Base-by-base conservation (phyloP, 2,329 filamentous ascomycete genomes). In the Scolecobasidium constrictum region DNA sequence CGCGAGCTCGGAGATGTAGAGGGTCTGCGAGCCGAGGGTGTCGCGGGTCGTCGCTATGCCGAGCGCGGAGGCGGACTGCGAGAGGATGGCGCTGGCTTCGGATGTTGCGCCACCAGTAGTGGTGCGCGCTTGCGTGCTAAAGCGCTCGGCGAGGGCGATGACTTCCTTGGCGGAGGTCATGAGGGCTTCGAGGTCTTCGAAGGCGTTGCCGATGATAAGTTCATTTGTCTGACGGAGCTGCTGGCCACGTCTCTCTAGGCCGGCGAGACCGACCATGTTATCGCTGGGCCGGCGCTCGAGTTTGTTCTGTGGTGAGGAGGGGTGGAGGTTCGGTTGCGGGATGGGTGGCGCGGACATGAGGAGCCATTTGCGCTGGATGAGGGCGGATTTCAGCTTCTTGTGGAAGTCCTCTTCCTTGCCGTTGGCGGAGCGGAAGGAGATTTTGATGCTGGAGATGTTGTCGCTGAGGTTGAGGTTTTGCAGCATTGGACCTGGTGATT, bases 81-180 rank as follows among this genome's bases (percentile, higher is more conserved):
- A 85, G 6, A 93, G 71, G 2, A 94, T 68, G 6, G 77, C 78
- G 51, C 74, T 83, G 9, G 86, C 78, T 58, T 92, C 86, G 1
- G 76, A 72, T 4, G 72, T 77, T 12, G 68, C 37, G 17, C 73
- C 75, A 16, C 68, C 64, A n/a, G 26, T 31, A n/a, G 26, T 31
- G n/a, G 9, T 31, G 45, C 69, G 68, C 1, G 70, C 68, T 55
- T 88, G 83, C 11, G 77, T 71, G 2, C 86, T 80, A 52, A 96
- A 90, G 13, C 79, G 79, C 61, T 96, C 90, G 1, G 92, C 92
- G 34, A 98, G 78, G 4, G 87, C 86, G 40, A 96, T 82, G 38
- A 98, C 86, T 57, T 98, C 86, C 58, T 96, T 95, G 4, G 92
- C 92, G 3, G 90, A 95, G 3, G 88, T 86, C 90, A 96, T 98